phyloP scores from a whole-genome alignment of 768 basidiomycete species.

The Daedaleopsis nitida region DNA sequence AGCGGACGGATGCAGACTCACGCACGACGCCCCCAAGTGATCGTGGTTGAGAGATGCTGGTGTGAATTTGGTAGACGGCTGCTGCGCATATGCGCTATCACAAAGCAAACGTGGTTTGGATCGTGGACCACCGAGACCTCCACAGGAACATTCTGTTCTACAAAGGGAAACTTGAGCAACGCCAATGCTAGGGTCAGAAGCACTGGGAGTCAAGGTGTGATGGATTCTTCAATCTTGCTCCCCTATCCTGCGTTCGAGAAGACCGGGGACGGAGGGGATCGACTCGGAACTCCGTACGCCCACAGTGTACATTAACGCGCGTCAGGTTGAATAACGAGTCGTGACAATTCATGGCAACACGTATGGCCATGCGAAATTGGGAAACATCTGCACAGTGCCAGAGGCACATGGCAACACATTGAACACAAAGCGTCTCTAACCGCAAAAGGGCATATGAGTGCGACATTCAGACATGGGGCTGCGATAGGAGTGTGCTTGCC shows the following conservation, averaged over 20 bases:
- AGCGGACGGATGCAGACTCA: background rate
- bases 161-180: background rate
- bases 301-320: no score
- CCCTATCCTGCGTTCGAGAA: background rate
- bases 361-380: no score
- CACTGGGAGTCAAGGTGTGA: background rate
- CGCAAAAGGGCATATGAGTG: conserved; percentile 16
- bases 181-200: background rate
- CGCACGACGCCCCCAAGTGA: background rate
- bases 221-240: background rate
- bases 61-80: background rate
- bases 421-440: background rate
- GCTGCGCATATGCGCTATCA: background rate
- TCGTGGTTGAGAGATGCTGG: background rate
- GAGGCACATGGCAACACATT: background rate
- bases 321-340: no score
- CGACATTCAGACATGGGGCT: background rate
- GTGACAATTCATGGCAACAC: no score
- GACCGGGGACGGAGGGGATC: background rate
- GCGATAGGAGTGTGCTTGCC: background rate
- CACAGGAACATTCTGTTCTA: background rate
- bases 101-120: background rate
- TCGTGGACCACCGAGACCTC: background rate
- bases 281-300: no score
- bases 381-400: conserved; percentile 12